Conservation (phyloP, 768 basidiomycete species). For the Tephrocybe rancida region DNA sequence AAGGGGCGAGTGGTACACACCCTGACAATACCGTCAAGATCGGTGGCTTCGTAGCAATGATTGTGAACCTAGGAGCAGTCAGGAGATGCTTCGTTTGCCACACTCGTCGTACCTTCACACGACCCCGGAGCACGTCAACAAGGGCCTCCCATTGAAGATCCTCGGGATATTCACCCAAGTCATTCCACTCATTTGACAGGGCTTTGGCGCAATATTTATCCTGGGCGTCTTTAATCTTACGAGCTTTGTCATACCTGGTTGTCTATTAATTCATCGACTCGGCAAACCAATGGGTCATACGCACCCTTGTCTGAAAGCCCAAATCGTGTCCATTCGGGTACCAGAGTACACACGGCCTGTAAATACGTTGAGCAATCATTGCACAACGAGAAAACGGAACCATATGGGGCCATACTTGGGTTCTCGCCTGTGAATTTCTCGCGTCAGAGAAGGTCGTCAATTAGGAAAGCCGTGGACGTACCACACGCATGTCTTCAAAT, state of each 20-base stretch:
- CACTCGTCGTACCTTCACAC: constrained; percentile 58
- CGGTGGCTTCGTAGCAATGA: constrained; percentile 63
- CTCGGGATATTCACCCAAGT: constrained; percentile 63
- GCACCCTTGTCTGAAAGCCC: constrained; percentile 69
- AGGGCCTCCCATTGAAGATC: constrained; percentile 78
- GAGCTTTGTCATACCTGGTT: constrained; percentile 62
- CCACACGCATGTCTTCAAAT: constrained; percentile 64
- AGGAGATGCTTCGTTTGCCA: neutral
- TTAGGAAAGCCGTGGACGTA: constrained; percentile 28
- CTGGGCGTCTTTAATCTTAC: constrained; percentile 64
- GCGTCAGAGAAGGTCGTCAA: neutral
- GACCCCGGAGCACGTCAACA: constrained; percentile 76
- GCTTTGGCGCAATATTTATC: constrained; percentile 67
- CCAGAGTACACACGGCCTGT: constrained; percentile 39
- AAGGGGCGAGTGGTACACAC: constrained; percentile 36
- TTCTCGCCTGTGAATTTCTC: constrained; percentile 46
- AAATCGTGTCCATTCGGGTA: constrained; percentile 69
- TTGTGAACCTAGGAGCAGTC: constrained; percentile 43
- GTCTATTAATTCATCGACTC: constrained; percentile 13
- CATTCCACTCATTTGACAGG: constrained; percentile 44
- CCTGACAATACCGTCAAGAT: constrained; percentile 71
- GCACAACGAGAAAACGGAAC: constrained; percentile 11
- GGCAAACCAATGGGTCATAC: constrained; percentile 7
- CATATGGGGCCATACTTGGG: constrained; percentile 41
- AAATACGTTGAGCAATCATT: constrained; percentile 7